Conservation (phyloP, 495 filamentous ascomycete genomes). For the Penicillium lagena region DNA sequence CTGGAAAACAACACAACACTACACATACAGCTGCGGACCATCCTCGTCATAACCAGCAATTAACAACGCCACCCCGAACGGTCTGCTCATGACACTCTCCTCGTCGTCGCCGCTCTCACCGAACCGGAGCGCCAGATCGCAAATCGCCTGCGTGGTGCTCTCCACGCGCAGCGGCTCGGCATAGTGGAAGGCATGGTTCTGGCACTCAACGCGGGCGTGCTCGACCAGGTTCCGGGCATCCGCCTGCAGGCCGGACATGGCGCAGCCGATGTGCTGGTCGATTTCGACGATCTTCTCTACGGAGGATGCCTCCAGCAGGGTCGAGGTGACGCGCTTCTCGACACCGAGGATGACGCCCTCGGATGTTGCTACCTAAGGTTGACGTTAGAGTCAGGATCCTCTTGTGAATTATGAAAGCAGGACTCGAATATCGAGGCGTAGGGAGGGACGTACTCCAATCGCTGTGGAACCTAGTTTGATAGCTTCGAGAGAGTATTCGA, state of each 20-base stretch:
- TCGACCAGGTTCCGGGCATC: constrained; percentile 95
- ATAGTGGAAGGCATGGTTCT: constrained; percentile 95
- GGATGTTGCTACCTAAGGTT: constrained; percentile 69
- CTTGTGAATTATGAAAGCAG: background rate
- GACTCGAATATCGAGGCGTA: background rate
- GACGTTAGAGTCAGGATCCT: constrained; percentile 10
- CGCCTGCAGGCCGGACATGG: constrained; percentile 95
- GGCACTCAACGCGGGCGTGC: constrained; percentile 94
- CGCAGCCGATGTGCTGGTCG: constrained; percentile 96
- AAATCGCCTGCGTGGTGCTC: constrained; percentile 98
- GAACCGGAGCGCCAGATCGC: constrained; percentile 92
- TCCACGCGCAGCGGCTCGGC: constrained; percentile 90
- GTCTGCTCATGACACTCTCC: constrained; percentile 95
- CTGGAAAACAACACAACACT: background rate
- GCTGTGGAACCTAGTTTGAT: constrained; percentile 99
- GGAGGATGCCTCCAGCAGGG: constrained; percentile 90
- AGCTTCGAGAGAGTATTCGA: constrained; percentile 99
- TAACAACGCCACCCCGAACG: constrained; percentile 93
- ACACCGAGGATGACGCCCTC: constrained; percentile 94
- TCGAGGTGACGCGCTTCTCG: constrained; percentile 97
- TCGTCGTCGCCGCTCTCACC: constrained; percentile 97
- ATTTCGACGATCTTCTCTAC: constrained; percentile 99
- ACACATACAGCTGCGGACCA: constrained; percentile 76
- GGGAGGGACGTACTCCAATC: constrained; percentile 66
- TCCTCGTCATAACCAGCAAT: constrained; percentile 98